Conservation (phyloP, 176 grass and related monocot species). For the Carex parvula region DNA sequence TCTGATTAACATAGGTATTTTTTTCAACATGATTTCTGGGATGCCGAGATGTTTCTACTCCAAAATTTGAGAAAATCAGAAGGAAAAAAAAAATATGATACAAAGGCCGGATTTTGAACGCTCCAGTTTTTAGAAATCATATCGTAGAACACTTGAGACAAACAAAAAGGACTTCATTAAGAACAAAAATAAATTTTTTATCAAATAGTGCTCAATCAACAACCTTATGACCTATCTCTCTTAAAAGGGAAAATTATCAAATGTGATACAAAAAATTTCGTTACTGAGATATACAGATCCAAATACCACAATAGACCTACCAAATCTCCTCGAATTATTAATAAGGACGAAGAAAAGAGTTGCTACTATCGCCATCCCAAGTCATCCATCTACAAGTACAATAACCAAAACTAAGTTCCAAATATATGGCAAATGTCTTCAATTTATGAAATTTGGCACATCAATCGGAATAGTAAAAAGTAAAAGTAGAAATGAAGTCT, state of each 20-base stretch:
- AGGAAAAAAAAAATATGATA: neutral
- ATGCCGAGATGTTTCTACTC: too few species aligned
- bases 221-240: neutral
- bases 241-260: neutral
- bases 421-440: constrained; percentile 8
- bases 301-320: constrained; percentile 15
- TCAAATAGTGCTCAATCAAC: neutral
- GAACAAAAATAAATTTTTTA: neutral
- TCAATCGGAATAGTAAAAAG: constrained; percentile 17
- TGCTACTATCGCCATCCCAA: constrained; percentile 41
- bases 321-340: constrained; percentile 38
- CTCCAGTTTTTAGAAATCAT: neutral
- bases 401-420: constrained; percentile 48
- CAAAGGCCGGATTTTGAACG: neutral
- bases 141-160: neutral
- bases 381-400: constrained; percentile 95
- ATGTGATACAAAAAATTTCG: neutral
- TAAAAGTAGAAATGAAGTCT: constrained; percentile 32
- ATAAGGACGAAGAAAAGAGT: constrained; percentile 30
- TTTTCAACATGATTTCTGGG: too few species aligned
- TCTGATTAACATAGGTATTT: too few species aligned
- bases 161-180: neutral
- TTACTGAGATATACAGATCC: constrained; percentile 17
- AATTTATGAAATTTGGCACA: neutral
- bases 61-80: neutral